These are phyloP conservation scores for Cephalotrichum gorgonifer DNA, from an alignment of 2,329 filamentous ascomycete genomes.

Conservation along the genomic window DNA sequence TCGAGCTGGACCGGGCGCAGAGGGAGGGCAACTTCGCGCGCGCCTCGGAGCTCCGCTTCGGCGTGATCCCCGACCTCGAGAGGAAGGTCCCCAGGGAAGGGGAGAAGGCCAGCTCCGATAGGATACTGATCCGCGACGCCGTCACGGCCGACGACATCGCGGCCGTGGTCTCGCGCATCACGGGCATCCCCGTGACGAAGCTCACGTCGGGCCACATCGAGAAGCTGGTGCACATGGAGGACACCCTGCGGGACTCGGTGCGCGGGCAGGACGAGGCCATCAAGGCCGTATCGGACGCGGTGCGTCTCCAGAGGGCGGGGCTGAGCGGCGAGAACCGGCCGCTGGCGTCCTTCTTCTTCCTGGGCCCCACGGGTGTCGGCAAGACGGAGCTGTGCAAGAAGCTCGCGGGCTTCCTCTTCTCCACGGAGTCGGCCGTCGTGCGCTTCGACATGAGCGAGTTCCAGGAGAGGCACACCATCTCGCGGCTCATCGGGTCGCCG, in stretches of 20 bases:
- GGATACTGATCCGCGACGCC: conserved; percentile 73
- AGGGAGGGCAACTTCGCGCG: conserved; percentile 79
- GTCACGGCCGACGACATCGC: conserved; percentile 96
- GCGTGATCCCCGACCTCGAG: conserved; percentile 74
- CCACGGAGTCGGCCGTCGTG: conserved; percentile 79
- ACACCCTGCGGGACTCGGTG: conserved; percentile 71
- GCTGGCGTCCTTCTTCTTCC: conserved; percentile 92
- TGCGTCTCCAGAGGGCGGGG: conserved; percentile 86
- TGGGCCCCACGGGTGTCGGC: conserved; percentile 90
- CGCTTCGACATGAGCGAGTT: conserved; percentile 98
- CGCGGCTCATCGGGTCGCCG: conserved; percentile 80
- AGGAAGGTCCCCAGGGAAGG: conserved; percentile 69
- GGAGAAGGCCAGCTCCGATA: conserved; percentile 24
- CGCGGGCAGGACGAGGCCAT: conserved; percentile 92
- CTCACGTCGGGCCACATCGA: conserved; percentile 89
- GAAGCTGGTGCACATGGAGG: conserved; percentile 93
- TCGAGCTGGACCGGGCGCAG: conserved; percentile 81
- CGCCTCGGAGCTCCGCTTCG: conserved; percentile 85
- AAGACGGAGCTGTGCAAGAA: conserved; percentile 98
- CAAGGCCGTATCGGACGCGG: conserved; percentile 81
- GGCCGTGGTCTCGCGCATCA: conserved; percentile 78
- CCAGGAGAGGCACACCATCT: conserved; percentile 94
- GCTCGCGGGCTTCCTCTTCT: conserved; percentile 86
- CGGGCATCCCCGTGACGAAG: conserved; percentile 87
- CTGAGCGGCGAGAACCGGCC: conserved; percentile 86